A percentile compares a stretch with the other conserved stretches of the same genome.
Evolutionary conservation across 306 rosid genomes (phyloP).

Genomic region (Pterocarpus macrocarpus): DNA sequence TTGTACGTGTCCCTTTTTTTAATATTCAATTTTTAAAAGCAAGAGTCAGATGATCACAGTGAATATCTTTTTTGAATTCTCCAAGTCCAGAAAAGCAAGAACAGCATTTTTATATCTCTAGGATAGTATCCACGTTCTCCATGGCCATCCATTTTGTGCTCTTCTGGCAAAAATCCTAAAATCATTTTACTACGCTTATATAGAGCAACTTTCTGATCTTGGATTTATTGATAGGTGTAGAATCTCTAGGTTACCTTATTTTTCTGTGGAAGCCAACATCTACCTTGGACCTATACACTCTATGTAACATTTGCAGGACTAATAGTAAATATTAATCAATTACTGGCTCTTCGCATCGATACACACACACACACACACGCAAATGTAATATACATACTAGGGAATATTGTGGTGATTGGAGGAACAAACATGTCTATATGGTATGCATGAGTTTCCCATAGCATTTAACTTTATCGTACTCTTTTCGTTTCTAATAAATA

Average conservation of each 20-base stretch:
- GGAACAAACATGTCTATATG: neutral
- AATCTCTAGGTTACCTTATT: neutral
- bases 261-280: neutral
- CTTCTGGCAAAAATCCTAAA: slow-evolving; percentile 11
- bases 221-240: neutral
- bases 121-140: slow-evolving; percentile 5
- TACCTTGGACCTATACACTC: neutral
- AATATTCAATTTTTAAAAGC: too few relatives aligned
- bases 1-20: neutral
- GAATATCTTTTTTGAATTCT: slow-evolving; percentile 3
- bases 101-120: slow-evolving; percentile 8
- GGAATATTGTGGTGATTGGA: too few relatives aligned
- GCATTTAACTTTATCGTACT: slow-evolving; percentile 29
- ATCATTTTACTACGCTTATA: neutral
- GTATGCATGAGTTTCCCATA: slow-evolving; percentile 4
- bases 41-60: neutral
- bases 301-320: too few relatives aligned
- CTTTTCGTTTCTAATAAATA: neutral
- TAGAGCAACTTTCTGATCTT: slow-evolving; percentile 17
- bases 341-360: too few relatives aligned
- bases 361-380: too few relatives aligned
- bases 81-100: neutral
- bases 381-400: too few relatives aligned
- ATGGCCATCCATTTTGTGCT: neutral
- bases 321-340: too few relatives aligned